Conservation (phyloP, 1,284 basidiomycete species). For the Thelephora terrestris region DNA sequence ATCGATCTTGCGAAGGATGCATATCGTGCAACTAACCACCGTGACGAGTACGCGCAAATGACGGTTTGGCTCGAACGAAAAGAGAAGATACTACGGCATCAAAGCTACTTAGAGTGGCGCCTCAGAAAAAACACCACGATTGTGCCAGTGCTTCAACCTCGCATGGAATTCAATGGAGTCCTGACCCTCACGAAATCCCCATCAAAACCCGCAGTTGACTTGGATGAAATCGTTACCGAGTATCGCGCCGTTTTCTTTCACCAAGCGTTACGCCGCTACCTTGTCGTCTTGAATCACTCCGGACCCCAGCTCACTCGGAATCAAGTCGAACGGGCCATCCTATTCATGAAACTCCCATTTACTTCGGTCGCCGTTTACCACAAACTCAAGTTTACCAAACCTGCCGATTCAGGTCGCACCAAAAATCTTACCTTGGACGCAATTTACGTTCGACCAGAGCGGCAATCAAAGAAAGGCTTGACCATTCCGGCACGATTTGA, state of each 20-base stretch:
- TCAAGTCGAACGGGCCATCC: too few relatives aligned
- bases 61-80: neutral
- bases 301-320: too few relatives aligned
- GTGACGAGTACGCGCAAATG: too few relatives aligned
- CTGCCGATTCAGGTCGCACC: too few relatives aligned
- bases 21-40: too few relatives aligned
- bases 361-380: too few relatives aligned
- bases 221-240: neutral
- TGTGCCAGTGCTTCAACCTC: neutral
- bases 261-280: neutral
- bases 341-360: too few relatives aligned
- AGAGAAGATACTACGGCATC: neutral
- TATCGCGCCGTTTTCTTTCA: neutral
- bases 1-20: too few relatives aligned
- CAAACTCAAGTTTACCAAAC: too few relatives aligned
- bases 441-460: neutral
- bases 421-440: neutral
- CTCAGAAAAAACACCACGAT: neutral
- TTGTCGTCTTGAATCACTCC: too few relatives aligned
- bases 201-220: neutral
- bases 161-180: neutral
- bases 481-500: neutral
- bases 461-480: neutral
- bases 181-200: neutral
- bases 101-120: neutral